Base-by-base conservation (phyloP, 768 basidiomycete species). In the Candolleomyces efflorescens region DNA sequence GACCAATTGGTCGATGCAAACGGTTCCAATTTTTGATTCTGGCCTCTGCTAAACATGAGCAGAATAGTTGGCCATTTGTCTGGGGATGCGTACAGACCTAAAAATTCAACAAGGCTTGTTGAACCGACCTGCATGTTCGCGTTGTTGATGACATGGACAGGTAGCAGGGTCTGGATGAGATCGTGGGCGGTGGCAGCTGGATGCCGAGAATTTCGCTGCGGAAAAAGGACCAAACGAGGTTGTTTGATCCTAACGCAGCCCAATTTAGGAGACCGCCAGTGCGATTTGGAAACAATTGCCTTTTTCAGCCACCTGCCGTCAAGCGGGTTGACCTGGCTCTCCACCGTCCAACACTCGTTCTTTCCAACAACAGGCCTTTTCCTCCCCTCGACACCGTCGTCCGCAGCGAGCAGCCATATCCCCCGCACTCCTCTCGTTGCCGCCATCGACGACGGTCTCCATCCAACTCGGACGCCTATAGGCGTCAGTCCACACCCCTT, bases 401-500 rank as follows among this genome's bases (percentile, higher is more conserved):
- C 47, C 51, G 26, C 57, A 53, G 51, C 51, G 57, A 53, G 50
- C 54, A 32, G 15, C 41, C 45, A 38, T 18, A 20, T 46, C 58
- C 54, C 53, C 38, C 54, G 32, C 51, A 47, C 48, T 20, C 50
- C 54, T 41, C 59, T 57, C 62, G 48, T 58, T 51, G 49, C 58
- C 53, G 46, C 60, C 46, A 53, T 57, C 55, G 50, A 54, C 53
- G 56, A 49, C 57, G 27, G 41, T 18, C 24, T 58, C 1, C 23
- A 17, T 46, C 51, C 47, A 50, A 44, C 57, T 58, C 17, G 41
- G 46, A 53, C 51, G 50, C 57, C 57, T 17, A 1, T 20, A 27
- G 57, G 57, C 56, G 56, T 50, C 56, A 15, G 46, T 47, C 55
- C 46, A 56, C 52, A 20, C 59, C 59, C 41, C 54, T 55, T 45